These are phyloP conservation scores for Ascochyta lentis DNA, from an alignment of 2,329 filamentous ascomycete species.

Conservation along the genomic window DNA sequence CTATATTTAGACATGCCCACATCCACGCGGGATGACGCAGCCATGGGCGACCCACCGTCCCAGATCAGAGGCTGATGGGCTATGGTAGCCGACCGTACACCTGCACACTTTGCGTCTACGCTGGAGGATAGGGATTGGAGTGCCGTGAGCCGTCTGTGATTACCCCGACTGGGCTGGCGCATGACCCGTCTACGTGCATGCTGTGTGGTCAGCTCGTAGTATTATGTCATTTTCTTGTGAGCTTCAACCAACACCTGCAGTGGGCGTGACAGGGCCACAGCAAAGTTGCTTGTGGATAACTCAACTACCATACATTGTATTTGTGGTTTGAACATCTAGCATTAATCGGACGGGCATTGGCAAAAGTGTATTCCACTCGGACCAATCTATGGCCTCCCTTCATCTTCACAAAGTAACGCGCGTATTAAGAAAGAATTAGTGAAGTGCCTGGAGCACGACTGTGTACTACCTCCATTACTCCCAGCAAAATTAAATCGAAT, in stretches of 20 bases:
- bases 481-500: slow-evolving; percentile 15
- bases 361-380: slow-evolving; percentile 8
- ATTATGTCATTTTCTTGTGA: not conserved
- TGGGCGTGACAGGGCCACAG: not conserved
- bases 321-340: not conserved
- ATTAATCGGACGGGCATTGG: not conserved
- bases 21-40: slow-evolving; percentile 17
- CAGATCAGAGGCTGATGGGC: slow-evolving; percentile 4
- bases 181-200: slow-evolving; percentile 7
- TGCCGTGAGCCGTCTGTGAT: not conserved
- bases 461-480: slow-evolving; percentile 12
- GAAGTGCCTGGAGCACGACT: not conserved
- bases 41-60: slow-evolving; percentile 7
- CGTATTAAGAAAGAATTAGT: not conserved
- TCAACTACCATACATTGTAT: not conserved
- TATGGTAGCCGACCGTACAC: not conserved
- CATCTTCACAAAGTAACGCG: slow-evolving; percentile 5
- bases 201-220: not conserved
- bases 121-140: not conserved
- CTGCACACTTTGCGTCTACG: not conserved
- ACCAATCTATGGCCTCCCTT: not conserved
- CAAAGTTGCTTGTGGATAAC: no score
- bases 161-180: not conserved
- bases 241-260: not conserved
- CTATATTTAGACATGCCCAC: slow-evolving; percentile 14